These are phyloP conservation scores for Wickerhamiella australiensis DNA, from an alignment of 805 yeast genomes.

Conservation along the genomic window DNA sequence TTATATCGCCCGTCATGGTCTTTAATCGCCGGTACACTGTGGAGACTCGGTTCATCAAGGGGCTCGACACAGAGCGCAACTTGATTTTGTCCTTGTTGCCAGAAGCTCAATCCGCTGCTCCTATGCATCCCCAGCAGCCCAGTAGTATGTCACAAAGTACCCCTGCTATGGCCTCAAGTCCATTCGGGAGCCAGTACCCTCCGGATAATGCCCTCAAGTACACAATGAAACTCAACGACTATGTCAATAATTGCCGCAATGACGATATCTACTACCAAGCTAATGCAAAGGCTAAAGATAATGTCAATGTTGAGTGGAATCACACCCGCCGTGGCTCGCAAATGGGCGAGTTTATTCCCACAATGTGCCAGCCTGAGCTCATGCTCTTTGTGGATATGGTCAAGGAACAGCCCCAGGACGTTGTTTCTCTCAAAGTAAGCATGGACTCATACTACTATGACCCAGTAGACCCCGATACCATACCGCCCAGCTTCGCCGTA, in stretches of 20 bases:
- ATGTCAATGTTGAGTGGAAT: background rate
- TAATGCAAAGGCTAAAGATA: background rate
- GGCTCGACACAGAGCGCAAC: slow-evolving; percentile 5
- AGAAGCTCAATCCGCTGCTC: background rate
- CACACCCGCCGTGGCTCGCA: slow-evolving; percentile 2
- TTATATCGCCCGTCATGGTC: background rate
- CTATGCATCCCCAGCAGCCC: background rate
- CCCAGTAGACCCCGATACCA: slow-evolving; percentile 9
- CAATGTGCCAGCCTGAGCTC: slow-evolving; percentile 12
- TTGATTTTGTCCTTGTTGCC: slow-evolving; percentile 6
- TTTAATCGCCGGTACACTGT: slow-evolving; percentile 7
- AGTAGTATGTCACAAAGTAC: background rate
- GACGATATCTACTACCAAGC: slow-evolving; percentile 7
- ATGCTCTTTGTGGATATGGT: background rate
- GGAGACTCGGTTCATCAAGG: background rate
- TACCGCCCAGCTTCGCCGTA: slow-evolving; percentile 8
- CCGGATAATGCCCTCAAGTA: slow-evolving; percentile 4
- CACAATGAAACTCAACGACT: slow-evolving; percentile 6
- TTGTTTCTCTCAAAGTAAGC: slow-evolving; percentile 2
- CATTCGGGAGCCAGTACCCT: background rate
- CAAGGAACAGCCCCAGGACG: background rate
- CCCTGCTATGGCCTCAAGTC: background rate
- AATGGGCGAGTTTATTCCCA: slow-evolving; percentile 13
- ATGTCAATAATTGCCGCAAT: slow-evolving; percentile 10
- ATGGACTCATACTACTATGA: slow-evolving; percentile 7